These are phyloP conservation scores for Aspergillus fumigatus DNA, from an alignment of 2,329 filamentous ascomycete species.

Conservation along the genomic window DNA sequence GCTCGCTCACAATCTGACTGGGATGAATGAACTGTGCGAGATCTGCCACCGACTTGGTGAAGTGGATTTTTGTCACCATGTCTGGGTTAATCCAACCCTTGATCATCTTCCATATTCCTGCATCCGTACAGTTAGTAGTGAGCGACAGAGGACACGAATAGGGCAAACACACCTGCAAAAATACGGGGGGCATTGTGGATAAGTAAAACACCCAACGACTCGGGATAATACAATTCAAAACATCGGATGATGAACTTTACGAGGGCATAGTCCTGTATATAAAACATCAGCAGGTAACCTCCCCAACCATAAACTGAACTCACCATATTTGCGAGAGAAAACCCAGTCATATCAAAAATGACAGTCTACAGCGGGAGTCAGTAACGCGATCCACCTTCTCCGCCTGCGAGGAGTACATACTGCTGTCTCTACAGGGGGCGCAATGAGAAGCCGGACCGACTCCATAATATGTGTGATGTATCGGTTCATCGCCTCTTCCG, in stretches of 20 bases:
- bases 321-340: conserved; percentile 88
- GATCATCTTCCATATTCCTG: conserved; percentile 89
- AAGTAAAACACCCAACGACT: conserved; percentile 81
- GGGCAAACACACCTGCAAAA: conserved; percentile 65
- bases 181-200: conserved; percentile 91
- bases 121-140: background rate
- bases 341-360: conserved; percentile 89
- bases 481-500: conserved; percentile 71
- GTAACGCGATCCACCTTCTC: background rate
- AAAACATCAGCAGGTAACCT: background rate
- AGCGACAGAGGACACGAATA: background rate
- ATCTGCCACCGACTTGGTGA: conserved; percentile 73
- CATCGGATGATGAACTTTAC: conserved; percentile 98
- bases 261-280: conserved; percentile 69
- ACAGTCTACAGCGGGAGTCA: conserved; percentile 58
- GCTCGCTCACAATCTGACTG: conserved; percentile 66
- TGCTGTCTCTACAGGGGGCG: conserved; percentile 76
- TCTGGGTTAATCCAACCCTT: conserved; percentile 92
- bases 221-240: conserved; percentile 96
- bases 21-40: conserved; percentile 67
- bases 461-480: conserved; percentile 92
- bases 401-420: conserved; percentile 49
- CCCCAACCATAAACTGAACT: conserved; percentile 13
- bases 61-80: conserved; percentile 85
- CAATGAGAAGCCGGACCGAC: conserved; percentile 72